Evolutionary conservation across 2,329 filamentous ascomycete species (phyloP), one percentile per base, ranked within the genome.

Genomic region (Sphaerulina vaccinii): DNA sequence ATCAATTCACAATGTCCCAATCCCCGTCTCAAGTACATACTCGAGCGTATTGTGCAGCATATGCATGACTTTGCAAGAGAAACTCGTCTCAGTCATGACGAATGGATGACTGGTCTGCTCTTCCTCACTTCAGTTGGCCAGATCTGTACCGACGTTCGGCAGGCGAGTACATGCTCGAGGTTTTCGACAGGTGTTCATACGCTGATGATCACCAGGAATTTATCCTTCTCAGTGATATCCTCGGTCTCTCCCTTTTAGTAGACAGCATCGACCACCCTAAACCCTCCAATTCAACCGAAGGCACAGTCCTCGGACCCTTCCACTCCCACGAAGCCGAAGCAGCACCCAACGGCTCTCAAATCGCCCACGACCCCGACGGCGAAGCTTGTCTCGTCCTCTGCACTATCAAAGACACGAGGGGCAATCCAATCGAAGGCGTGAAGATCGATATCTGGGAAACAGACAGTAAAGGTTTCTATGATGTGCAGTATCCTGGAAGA

Each of bases 371-470:
- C 62, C 79, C 84, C 0, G 73, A 80, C 24, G 88, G 88, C 44
- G 79, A 86, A 59, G 81, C 85, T 0, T 79, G 88, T 57, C 78
- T 92, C 11, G 85, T 87, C 3, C 67, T 90, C n/a, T 90, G 88
- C 73, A 86, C 78, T 0, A 73, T 92, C 51, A 82, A 79, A 56
- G 85, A 90, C 67, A 81, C 80, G 0, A 35, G 70, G 1, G 87
- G 86, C 0, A 75, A 74, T 1, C 84, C 88, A 0, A 75, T 93
- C 23, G 56, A 72, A 1, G 82, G 75, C 40, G 87, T 85, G 23
- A 88, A 84, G 66, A 79, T 92, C 56, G 88, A 93, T 68, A 85
- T 93, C 58, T 93, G 88, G 88, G 88, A 92, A 72, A 90, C 88
- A 7, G 88, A 92, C 67, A 84, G 80, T 52, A 81, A 82, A n/a